Base-by-base conservation (phyloP, 176 grass and related monocot genomes). In the Lolium perenne region DNA sequence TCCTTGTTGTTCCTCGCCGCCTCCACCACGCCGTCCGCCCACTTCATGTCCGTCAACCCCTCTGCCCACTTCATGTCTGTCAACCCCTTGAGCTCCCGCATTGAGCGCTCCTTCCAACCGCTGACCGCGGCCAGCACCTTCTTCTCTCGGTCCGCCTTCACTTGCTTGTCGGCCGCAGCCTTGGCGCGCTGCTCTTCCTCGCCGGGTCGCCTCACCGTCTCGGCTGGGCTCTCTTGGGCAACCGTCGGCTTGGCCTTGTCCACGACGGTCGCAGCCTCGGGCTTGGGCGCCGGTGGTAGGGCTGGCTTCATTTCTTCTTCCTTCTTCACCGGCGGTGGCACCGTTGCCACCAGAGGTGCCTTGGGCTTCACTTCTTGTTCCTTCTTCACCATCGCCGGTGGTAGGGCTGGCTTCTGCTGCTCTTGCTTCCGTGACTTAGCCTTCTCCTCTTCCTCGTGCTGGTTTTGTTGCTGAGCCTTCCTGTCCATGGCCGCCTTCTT, bases 1-100 rank as follows among this genome's bases (percentile, higher is more conserved):
- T 88, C 85, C 79, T 54, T 91, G 86, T 91, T 88, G n/a, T 11
- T 88, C 82, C 38, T 85, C 4, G 41, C 86, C 18, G 4, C 16
- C 8, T 91, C 71, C 32, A 82, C 21, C 16, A 80, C 5, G 2
- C 53, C 70, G 18, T 91, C 81, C 3, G 81, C 85, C 90, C 90
- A 91, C 62, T 84, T 75, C 51, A 77, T 58, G 8, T 25, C 62
- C 0, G 41, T 1, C 41, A 45, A 7, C 29, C 56, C 61, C 1
- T 70, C 60, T 59, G 61, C 61, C 61, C 88, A 90, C 64, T 82
- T 68, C 45, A 79, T 50, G 3, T 14, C 46, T 0, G n/a, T 16
- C 5, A 87, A 20, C n/a, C 45, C 68, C 2, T 76, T 74, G 1
- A 91, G 67, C 85, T 84, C 89, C 50, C 6, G 57, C 15, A 40